A percentile compares a stretch with the other conserved stretches of the same genome.
These are phyloP conservation scores for Kurtzmaniella fragi DNA, from an alignment of 805 yeast species.

Conservation along the genomic window DNA sequence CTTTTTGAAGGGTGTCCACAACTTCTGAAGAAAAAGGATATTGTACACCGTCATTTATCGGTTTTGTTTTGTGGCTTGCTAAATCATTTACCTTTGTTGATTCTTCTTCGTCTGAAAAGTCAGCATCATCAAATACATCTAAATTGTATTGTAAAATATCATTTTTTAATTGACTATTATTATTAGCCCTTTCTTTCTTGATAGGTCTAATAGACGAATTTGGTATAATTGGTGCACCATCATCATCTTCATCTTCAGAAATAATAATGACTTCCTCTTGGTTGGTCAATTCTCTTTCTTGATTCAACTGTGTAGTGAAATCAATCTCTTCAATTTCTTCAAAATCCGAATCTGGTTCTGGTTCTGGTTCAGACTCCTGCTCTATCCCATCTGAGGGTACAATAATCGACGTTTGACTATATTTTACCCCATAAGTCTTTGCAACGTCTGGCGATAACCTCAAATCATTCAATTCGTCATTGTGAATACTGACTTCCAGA, in stretches of 20 bases:
- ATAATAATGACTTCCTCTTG: conserved; percentile 31
- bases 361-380: conserved; percentile 8
- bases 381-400: neutral
- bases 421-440: conserved; percentile 19
- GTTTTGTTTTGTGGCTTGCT: conserved; percentile 11
- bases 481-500: neutral
- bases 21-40: conserved; percentile 68
- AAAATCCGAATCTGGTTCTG: conserved; percentile 13
- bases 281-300: conserved; percentile 29
- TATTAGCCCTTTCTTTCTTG: neutral
- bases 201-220: neutral
- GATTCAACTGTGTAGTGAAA: conserved; percentile 36
- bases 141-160: conserved; percentile 12
- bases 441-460: conserved; percentile 32
- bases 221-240: neutral
- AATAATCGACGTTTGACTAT: conserved; percentile 2
- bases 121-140: conserved; percentile 33
- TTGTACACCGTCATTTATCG: conserved; percentile 22
- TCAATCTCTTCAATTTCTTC: conserved; percentile 21
- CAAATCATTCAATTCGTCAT: conserved; percentile 20
- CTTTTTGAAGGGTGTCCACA: conserved; percentile 45
- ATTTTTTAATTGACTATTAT: conserved; percentile 8
- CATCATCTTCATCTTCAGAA: conserved; percentile 30
- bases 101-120: conserved; percentile 13
- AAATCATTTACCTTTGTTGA: conserved; percentile 1